Evolutionary conservation across 805 yeast species (phyloP), one percentile per base, ranked within the genome.

Genomic region (Cyberlindnera maritima): DNA sequence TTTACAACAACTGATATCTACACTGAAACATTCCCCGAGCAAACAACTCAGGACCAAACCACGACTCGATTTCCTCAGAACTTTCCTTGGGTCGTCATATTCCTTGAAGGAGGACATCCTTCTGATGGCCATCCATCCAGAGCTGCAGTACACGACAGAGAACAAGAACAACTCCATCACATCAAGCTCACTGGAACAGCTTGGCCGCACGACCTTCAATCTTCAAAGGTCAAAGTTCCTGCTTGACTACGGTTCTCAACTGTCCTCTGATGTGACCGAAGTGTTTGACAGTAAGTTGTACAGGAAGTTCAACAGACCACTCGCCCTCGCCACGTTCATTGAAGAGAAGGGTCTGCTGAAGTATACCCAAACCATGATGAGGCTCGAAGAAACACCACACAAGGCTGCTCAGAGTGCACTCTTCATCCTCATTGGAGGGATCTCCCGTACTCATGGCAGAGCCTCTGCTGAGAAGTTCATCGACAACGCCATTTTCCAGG

Each of bases 401-500:
- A 23, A 29, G 20, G 19, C 28, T 11, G 31, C 39, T 0, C 54
- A 46, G 34, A 47, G 46, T 23, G 44, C 58, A 10, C 43, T 64
- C 14, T 48, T 49, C 41, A 58, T 55, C 4, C 34, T 62, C 14
- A 49, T 65, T 12, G 69, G 68, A 7, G 47, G 59, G 20, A 18
- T 65, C 15, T 46, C 54, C 5, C 43, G 46, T 10, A 36, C 47
- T 4, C 51, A 60, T 39, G 61, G 60, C 3, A 48, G 49, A 10
- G 39, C 46, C 8, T 39, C 31, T 6, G 60, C 66, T 4, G 21
- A 44, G 3, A 17, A 39, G 17, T 59, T 63, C 29, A 48, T 64
- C 11, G 41, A 43, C 13, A 50, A 53, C 3, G 48, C 36, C 29
- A 47, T 65, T 4, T 41, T 57, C 23, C 31, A 36, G 9, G 57